Percentiles rank a stretch among this genome's conserved stretches.
Conservation (phyloP, 441 rosid genomes). For the Gossypium gossypioides region DNA sequence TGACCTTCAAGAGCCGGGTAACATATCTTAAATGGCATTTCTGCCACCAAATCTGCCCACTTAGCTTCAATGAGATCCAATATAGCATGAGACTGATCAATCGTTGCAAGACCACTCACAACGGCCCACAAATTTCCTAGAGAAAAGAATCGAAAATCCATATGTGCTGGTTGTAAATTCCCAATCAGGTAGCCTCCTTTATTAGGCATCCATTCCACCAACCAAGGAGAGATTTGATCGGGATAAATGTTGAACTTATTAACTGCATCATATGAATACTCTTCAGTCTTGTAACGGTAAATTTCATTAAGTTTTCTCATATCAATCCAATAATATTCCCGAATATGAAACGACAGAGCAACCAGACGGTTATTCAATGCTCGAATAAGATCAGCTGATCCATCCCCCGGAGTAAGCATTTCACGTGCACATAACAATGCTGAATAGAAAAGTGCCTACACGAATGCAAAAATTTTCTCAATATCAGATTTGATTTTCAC, state of each 20-base stretch:
- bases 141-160: constrained; percentile 86
- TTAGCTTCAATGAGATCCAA: constrained; percentile 75
- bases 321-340: constrained; percentile 91
- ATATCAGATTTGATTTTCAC: neutral
- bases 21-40: constrained; percentile 85
- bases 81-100: constrained; percentile 71
- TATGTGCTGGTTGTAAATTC: constrained; percentile 88
- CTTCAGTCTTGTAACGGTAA: constrained; percentile 87
- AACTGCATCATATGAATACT: constrained; percentile 81
- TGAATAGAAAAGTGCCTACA: constrained; percentile 81
- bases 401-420: constrained; percentile 81
- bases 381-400: constrained; percentile 72
- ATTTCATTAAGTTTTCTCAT: constrained; percentile 71
- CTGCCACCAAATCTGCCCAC: constrained; percentile 77
- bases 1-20: constrained; percentile 89
- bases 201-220: constrained; percentile 88
- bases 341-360: constrained; percentile 79
- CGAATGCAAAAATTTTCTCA: constrained; percentile 9
- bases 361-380: constrained; percentile 84
- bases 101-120: constrained; percentile 60
- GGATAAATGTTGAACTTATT: constrained; percentile 92
- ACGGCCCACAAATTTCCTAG: constrained; percentile 84
- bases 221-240: constrained; percentile 87
- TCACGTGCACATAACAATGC: constrained; percentile 74
- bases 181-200: constrained; percentile 84